These are phyloP conservation scores for Chamaenerion angustifolium DNA, from an alignment of 345 rosid species.

Conservation along the genomic window DNA sequence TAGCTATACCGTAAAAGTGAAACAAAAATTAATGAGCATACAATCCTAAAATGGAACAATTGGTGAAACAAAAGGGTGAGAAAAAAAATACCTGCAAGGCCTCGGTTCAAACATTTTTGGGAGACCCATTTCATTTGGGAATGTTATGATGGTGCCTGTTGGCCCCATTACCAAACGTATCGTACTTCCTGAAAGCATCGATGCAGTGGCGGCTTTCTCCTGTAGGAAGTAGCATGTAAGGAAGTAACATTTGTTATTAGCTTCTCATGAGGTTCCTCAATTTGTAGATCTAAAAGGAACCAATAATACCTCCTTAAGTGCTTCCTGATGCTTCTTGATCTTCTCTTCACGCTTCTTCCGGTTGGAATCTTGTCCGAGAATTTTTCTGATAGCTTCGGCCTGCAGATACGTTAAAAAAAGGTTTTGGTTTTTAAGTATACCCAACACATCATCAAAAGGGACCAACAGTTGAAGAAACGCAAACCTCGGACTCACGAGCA, in stretches of 20 bases:
- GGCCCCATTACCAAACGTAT: constrained; percentile 66
- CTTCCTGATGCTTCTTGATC: constrained; percentile 68
- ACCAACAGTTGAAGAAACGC: constrained; percentile 5
- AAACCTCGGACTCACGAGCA: constrained; percentile 74
- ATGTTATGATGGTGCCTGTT: constrained; percentile 61
- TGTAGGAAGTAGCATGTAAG: constrained; percentile 6
- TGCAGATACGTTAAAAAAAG: constrained; percentile 12
- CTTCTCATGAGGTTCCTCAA: no score
- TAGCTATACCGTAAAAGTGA: constrained; percentile 28
- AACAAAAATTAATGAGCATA: no score
- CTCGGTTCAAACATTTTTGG: constrained; percentile 59
- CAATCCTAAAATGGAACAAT: no score
- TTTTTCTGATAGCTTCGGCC: constrained; percentile 91
- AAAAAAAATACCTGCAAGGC: constrained; percentile 28
- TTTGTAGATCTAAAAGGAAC: background rate
- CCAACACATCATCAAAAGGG: no score
- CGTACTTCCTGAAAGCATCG: constrained; percentile 28
- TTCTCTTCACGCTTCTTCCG: constrained; percentile 84
- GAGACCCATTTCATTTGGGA: constrained; percentile 59
- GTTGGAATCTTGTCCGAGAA: constrained; percentile 87
- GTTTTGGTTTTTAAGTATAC: no score
- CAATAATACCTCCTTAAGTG: constrained; percentile 58
- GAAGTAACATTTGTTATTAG: no score
- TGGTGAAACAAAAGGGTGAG: no score
- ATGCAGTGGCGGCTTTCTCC: constrained; percentile 68